phyloP scores from a whole-genome alignment of 2,329 filamentous ascomycete species.

The Sarocladium strictum region DNA sequence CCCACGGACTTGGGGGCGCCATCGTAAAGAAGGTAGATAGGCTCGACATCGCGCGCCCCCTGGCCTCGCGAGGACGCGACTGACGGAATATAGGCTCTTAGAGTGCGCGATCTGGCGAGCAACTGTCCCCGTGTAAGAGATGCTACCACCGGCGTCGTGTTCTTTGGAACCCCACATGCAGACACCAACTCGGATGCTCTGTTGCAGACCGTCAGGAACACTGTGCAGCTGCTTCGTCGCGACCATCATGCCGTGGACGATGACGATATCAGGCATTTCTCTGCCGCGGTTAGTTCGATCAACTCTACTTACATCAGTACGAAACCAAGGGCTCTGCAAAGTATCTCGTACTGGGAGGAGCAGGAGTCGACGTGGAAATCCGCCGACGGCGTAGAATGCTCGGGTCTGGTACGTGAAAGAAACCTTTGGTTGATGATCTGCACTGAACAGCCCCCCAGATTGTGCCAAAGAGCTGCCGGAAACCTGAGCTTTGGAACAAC shows the following conservation, averaged over 20 bases:
- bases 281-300: slow-evolving; percentile 15
- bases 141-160: slow-evolving; percentile 14
- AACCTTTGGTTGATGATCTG: neutral
- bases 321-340: slow-evolving; percentile 1
- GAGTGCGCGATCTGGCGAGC: neutral
- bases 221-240: slow-evolving; percentile 9
- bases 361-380: neutral
- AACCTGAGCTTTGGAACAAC: slow-evolving; percentile 2
- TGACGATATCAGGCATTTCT: slow-evolving; percentile 17
- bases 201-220: slow-evolving; percentile 15
- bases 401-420: neutral
- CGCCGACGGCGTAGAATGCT: neutral
- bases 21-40: slow-evolving; percentile 19
- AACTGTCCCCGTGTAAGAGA: slow-evolving; percentile 1
- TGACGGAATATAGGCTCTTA: neutral
- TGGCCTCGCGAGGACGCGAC: neutral
- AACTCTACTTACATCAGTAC: slow-evolving; percentile 14
- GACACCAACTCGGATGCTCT: slow-evolving; percentile 16
- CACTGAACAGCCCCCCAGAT: neutral
- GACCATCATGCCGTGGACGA: neutral
- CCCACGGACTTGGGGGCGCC: slow-evolving; percentile 19
- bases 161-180: slow-evolving; percentile 19
- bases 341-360: slow-evolving; percentile 14
- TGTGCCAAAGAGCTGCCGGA: neutral
- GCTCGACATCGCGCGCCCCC: neutral